Conservation (phyloP, 306 rosid genomes). For the Malus domestica region DNA sequence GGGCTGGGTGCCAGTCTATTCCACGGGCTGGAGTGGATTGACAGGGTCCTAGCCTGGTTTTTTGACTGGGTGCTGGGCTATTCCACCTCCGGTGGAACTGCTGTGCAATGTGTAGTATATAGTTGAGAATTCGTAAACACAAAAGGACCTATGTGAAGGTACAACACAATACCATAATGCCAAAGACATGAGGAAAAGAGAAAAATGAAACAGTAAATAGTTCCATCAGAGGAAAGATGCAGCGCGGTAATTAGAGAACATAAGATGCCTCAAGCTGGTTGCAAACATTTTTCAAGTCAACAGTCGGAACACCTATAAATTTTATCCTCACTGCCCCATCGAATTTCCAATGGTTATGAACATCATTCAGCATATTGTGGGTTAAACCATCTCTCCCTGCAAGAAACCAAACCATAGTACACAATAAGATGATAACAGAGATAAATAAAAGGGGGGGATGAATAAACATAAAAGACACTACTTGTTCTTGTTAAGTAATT, state of each 20-base stretch:
- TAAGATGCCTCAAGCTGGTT: slow-evolving; percentile 64
- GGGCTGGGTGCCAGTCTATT: no score
- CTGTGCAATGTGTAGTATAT: background rate
- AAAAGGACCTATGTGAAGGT: background rate
- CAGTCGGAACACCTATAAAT: slow-evolving; percentile 87
- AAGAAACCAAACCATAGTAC: slow-evolving; percentile 4
- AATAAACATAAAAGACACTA: background rate
- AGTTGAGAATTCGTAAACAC: background rate
- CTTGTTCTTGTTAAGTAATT: background rate
- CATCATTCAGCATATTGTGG: slow-evolving; percentile 83
- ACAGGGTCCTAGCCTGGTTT: no score
- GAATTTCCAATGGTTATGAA: slow-evolving; percentile 76
- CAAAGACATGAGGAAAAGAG: background rate
- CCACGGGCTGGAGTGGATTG: no score
- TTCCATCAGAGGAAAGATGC: background rate
- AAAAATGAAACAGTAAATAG: background rate
- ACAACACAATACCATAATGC: background rate
- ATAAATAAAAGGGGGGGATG: background rate
- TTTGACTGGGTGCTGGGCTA: no score
- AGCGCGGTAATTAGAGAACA: slow-evolving; percentile 1
- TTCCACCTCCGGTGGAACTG: no score
- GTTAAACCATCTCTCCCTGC: slow-evolving; percentile 95
- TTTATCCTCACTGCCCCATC: slow-evolving; percentile 81
- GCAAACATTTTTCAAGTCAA: slow-evolving; percentile 87
- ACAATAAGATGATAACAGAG: slow-evolving; percentile 1